phyloP scores from a whole-genome alignment of 1,284 basidiomycete species.

The Apiotrichum montevideense region DNA sequence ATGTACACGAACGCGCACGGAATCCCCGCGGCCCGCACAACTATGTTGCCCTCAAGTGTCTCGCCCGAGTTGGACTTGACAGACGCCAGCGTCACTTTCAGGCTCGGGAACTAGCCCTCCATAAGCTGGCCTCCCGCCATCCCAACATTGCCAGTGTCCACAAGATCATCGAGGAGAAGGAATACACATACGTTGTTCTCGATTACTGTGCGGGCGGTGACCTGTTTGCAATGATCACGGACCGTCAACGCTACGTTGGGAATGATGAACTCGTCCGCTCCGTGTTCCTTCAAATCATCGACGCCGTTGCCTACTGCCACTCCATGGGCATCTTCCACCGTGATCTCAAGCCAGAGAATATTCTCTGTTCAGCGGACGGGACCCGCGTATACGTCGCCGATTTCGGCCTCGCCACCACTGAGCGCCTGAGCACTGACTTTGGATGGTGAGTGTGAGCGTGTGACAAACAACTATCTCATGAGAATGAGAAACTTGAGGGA shows the following conservation, averaged over 20 bases:
- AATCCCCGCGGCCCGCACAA: conserved; percentile 39
- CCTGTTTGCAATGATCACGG: conserved; percentile 71
- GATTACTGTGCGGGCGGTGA: conserved; percentile 79
- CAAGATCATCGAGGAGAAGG: conserved; percentile 68
- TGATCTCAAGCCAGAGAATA: conserved; percentile 96
- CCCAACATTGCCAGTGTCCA: conserved; percentile 87
- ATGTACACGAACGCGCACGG: conserved; percentile 40
- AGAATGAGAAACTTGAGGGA: not conserved
- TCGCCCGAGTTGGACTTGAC: conserved; percentile 54
- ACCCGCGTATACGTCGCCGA: conserved; percentile 83
- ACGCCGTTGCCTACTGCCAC: conserved; percentile 82
- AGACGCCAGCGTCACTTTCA: conserved; percentile 74
- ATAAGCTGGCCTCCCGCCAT: conserved; percentile 59
- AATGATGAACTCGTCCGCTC: conserved; percentile 75
- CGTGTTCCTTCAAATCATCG: conserved; percentile 86
- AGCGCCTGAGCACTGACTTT: conserved; percentile 81
- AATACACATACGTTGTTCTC: conserved; percentile 58
- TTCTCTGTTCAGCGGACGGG: conserved; percentile 72
- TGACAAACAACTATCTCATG: no score
- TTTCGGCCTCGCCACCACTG: conserved; percentile 92
- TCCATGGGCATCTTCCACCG: conserved; percentile 77
- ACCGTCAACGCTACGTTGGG: conserved; percentile 60
- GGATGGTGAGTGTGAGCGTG: conserved; percentile 52
- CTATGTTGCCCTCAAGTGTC: conserved; percentile 86
- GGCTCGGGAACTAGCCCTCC: conserved; percentile 61